These are phyloP conservation scores for Canariomyces notabilis DNA, from an alignment of 2,329 filamentous ascomycete species.

Conservation along the genomic window DNA sequence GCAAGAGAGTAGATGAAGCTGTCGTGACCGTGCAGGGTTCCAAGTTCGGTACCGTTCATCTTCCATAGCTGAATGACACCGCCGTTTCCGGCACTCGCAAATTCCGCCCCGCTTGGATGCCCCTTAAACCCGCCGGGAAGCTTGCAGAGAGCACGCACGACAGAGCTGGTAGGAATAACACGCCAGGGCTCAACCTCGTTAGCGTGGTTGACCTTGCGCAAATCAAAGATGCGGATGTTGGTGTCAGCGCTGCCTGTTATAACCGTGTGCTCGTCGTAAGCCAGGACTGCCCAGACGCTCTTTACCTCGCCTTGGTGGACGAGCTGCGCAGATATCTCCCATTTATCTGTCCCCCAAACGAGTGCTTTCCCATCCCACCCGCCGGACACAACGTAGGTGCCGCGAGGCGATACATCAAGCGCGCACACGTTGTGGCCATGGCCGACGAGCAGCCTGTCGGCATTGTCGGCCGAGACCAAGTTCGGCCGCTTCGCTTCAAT, in stretches of 20 bases:
- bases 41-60: conserved; percentile 68
- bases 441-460: conserved; percentile 79
- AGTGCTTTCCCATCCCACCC: conserved; percentile 90
- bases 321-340: conserved; percentile 70
- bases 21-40: conserved; percentile 79
- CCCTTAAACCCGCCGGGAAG: conserved; percentile 53
- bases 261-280: conserved; percentile 72
- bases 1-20: conserved; percentile 90
- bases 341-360: conserved; percentile 79
- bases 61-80: conserved; percentile 85
- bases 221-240: conserved; percentile 76
- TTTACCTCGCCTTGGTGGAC: conserved; percentile 60
- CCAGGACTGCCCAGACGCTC: conserved; percentile 87
- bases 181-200: conserved; percentile 48
- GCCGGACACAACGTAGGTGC: conserved; percentile 76
- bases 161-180: conserved; percentile 64
- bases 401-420: conserved; percentile 69
- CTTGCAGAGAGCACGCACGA: conserved; percentile 82
- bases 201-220: conserved; percentile 52
- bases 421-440: conserved; percentile 86
- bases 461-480: conserved; percentile 64
- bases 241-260: conserved; percentile 93
- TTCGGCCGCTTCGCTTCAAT: conserved; percentile 80
- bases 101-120: conserved; percentile 80
- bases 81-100: conserved; percentile 92